phyloP scores from a whole-genome alignment of 148 eudicot genomes.

The Bassia scoparia region DNA sequence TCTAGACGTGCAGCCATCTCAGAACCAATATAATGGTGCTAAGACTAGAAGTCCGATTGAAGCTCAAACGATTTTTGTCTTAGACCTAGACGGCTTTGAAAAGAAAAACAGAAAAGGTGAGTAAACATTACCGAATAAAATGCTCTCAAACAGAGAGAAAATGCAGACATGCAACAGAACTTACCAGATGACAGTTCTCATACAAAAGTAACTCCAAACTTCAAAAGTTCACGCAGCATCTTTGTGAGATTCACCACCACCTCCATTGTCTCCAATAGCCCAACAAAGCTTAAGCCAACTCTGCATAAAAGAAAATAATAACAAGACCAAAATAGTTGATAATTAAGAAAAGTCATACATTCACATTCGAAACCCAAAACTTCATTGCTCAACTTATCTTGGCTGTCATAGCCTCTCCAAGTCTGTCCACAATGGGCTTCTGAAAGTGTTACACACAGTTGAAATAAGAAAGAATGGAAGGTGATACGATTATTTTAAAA shows the following conservation, averaged over 20 bases:
- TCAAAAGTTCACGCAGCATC: conserved; percentile 97
- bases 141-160: neutral
- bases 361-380: conserved; percentile 2
- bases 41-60: conserved; percentile 41
- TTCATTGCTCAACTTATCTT: conserved; percentile 49
- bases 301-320: conserved; percentile 48
- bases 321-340: neutral
- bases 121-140: conserved; percentile 2
- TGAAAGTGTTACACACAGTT: conserved; percentile 35
- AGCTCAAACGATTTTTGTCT: conserved; percentile 42
- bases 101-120: conserved; percentile 26
- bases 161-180: conserved; percentile 10
- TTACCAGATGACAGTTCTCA: conserved; percentile 92
- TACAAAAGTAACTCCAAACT: conserved; percentile 88
- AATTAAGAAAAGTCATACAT: neutral
- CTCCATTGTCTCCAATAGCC: conserved; percentile 99
- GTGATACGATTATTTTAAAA: neutral
- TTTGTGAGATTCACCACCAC: conserved; percentile 87
- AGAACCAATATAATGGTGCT: conserved; percentile 41
- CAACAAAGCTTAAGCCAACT: conserved; percentile 93
- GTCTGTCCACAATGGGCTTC: conserved; percentile 93
- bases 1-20: conserved; percentile 70
- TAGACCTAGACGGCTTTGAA: conserved; percentile 72
- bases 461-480: neutral
- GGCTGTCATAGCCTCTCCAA: conserved; percentile 97